Percentiles rank a stretch among this genome's conserved stretches.
phyloP scores from a whole-genome alignment of 2,329 filamentous ascomycete genomes.

The Epichloe gansuensis region DNA sequence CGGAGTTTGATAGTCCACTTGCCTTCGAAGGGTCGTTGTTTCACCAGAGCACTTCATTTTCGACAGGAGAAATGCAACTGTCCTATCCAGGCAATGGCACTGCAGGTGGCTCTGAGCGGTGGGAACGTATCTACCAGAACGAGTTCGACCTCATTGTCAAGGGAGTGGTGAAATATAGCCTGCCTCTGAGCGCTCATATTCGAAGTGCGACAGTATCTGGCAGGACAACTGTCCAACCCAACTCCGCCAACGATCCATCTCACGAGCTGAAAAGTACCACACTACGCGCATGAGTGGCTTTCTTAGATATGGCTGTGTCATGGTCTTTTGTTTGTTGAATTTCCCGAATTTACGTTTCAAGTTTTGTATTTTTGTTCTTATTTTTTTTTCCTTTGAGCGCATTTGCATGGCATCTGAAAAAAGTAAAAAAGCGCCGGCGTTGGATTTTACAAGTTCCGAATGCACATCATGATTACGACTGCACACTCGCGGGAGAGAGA shows the following conservation, averaged over 20 bases:
- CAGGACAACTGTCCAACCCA: constrained; percentile 47
- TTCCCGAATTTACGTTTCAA: not conserved
- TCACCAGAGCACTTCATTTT: constrained; percentile 56
- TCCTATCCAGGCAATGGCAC: constrained; percentile 78
- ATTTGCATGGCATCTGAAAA: constrained; percentile 22
- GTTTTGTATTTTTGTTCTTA: constrained; percentile 9
- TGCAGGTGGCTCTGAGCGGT: constrained; percentile 69
- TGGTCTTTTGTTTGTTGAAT: not conserved
- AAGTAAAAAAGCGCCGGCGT: constrained; percentile 19
- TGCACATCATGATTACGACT: constrained; percentile 16
- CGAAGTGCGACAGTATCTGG: constrained; percentile 48
- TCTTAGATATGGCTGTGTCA: not conserved
- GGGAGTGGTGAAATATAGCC: constrained; percentile 73
- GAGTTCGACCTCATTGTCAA: constrained; percentile 89
- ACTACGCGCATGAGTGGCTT: constrained; percentile 4
- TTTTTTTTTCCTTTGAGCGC: constrained; percentile 21
- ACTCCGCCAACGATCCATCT: constrained; percentile 48
- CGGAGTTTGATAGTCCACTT: constrained; percentile 74
- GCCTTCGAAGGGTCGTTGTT: constrained; percentile 85
- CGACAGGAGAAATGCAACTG: constrained; percentile 73
- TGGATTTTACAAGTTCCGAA: constrained; percentile 18
- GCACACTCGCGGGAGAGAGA: constrained; percentile 12
- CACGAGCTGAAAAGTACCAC: constrained; percentile 63
- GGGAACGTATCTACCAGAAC: constrained; percentile 82
- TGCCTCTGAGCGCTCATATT: constrained; percentile 47